Conservation (phyloP, 371 early-diverging fungal genomes). For the Fennellomyces sp. region DNA sequence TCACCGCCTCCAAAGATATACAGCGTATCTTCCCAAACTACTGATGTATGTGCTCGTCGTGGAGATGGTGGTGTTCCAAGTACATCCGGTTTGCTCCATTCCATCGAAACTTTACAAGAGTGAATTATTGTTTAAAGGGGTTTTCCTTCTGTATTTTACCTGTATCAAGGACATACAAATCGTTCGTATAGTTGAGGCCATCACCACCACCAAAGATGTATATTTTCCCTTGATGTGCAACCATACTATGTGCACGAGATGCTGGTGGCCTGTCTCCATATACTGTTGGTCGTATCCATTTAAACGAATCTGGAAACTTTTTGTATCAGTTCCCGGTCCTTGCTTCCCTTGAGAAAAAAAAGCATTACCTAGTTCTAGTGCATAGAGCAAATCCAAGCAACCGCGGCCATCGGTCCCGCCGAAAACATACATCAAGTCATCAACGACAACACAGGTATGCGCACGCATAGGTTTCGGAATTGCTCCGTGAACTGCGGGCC, state of each 20-base stretch:
- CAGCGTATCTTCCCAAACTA: slow-evolving; percentile 68
- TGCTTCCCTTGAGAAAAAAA: background rate
- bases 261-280: slow-evolving; percentile 69
- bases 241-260: slow-evolving; percentile 77
- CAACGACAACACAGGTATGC: slow-evolving; percentile 71
- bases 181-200: slow-evolving; percentile 77
- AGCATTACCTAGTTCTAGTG: slow-evolving; percentile 67
- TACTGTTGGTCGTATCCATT: slow-evolving; percentile 73
- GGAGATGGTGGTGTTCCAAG: slow-evolving; percentile 64
- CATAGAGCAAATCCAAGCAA: slow-evolving; percentile 70
- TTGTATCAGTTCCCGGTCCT: background rate
- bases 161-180: slow-evolving; percentile 73
- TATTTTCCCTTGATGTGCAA: slow-evolving; percentile 47
- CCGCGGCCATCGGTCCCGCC: slow-evolving; percentile 74
- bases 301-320: slow-evolving; percentile 66
- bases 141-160: slow-evolving; percentile 28
- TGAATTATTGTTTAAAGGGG: background rate
- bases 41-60: slow-evolving; percentile 85
- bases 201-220: slow-evolving; percentile 85
- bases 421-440: slow-evolving; percentile 73
- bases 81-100: slow-evolving; percentile 69
- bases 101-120: slow-evolving; percentile 49
- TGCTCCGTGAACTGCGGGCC: slow-evolving; percentile 29
- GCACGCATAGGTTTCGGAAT: slow-evolving; percentile 58
- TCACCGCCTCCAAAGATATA: slow-evolving; percentile 89